phyloP scores from a whole-genome alignment of 2,329 filamentous ascomycete genomes.

The Fusarium globosum region DNA sequence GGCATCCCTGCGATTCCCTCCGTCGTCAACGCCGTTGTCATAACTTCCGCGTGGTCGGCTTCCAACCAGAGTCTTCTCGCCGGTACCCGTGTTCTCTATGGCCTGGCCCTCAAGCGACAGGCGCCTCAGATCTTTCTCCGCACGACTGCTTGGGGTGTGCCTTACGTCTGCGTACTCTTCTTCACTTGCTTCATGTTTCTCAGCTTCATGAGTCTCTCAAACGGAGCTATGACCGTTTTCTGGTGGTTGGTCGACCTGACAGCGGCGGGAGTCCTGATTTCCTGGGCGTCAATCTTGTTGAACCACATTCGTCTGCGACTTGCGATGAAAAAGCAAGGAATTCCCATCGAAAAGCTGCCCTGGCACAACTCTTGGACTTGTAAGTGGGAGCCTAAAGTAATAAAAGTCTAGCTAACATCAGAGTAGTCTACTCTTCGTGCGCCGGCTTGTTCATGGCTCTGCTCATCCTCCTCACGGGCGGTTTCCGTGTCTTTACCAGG shows the following conservation, averaged over 20 bases:
- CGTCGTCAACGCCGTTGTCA: slow-evolving; percentile 80
- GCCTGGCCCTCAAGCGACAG: slow-evolving; percentile 68
- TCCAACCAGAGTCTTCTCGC: slow-evolving; percentile 73
- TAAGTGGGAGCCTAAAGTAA: slow-evolving; percentile 49
- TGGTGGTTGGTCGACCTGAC: slow-evolving; percentile 73
- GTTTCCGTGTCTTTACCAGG: slow-evolving; percentile 71
- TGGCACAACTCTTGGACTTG: slow-evolving; percentile 73
- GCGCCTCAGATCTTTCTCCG: slow-evolving; percentile 67
- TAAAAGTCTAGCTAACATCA: neutral
- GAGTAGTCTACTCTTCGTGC: slow-evolving; percentile 69
- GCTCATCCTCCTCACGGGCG: slow-evolving; percentile 75
- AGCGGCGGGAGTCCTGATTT: slow-evolving; percentile 70
- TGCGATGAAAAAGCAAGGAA: slow-evolving; percentile 66
- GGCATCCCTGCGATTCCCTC: slow-evolving; percentile 75
- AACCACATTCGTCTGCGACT: slow-evolving; percentile 68
- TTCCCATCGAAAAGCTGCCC: slow-evolving; percentile 62
- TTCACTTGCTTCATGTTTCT: slow-evolving; percentile 66
- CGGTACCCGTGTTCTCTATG: slow-evolving; percentile 69
- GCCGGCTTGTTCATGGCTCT: slow-evolving; percentile 68
- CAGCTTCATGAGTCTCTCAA: slow-evolving; percentile 68
- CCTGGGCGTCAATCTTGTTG: slow-evolving; percentile 69
- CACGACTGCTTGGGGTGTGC: slow-evolving; percentile 71
- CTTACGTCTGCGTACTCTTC: slow-evolving; percentile 67
- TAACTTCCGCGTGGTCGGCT: slow-evolving; percentile 77
- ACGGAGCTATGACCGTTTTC: slow-evolving; percentile 70